Evolutionary conservation across 148 eudicot genomes (phyloP), one percentile per base, ranked within the genome.

Genomic region (Pharnaceum exiguum): DNA sequence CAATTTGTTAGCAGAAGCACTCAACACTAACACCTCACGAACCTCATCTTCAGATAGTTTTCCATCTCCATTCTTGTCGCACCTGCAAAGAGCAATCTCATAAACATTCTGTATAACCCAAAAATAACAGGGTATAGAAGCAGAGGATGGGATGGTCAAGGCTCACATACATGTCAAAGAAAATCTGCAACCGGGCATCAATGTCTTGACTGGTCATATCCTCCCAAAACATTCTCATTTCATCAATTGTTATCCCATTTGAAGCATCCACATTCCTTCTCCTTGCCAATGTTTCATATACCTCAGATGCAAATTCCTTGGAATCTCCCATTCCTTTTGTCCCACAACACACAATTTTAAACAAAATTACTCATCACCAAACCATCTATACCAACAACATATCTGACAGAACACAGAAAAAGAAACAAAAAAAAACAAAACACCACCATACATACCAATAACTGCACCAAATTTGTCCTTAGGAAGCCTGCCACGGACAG

Each of bases 21-120:
- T 94, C 76, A 89, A 67, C 44, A 77, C 77, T 63, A 94, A 76
- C 60, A 93, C 98, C 89, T 89, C 95, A 52, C 75, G 79, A 44
- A 94, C 96, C 67, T 94, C 96, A 0, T 89, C 99, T 64, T 89
- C 96, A 0, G 96, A 83, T 56, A 94, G 69, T 70, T 75, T 79
- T 29, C 99, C 99, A 72, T 89, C 96, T 5, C 99, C 99, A 75
- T 89, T 82, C 68, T 86, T 94, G 77, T 94, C 96, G 74, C 99
- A 94, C 99, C 95, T 94, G 45, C 33, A 73, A 58, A 45, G 12
- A 25, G 45, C 15, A 62, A 36, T 22, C 30, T 46, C 38, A 52
- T 47, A 28, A 63, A 59, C 38, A 43, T 40, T 46, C 55, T 27
- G 36, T 39, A n/a, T 29, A 18, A 45, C 38, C 10, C 22, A 37